Base-by-base conservation (phyloP, 2,329 filamentous ascomycete genomes). In the Leptographium procerum region DNA sequence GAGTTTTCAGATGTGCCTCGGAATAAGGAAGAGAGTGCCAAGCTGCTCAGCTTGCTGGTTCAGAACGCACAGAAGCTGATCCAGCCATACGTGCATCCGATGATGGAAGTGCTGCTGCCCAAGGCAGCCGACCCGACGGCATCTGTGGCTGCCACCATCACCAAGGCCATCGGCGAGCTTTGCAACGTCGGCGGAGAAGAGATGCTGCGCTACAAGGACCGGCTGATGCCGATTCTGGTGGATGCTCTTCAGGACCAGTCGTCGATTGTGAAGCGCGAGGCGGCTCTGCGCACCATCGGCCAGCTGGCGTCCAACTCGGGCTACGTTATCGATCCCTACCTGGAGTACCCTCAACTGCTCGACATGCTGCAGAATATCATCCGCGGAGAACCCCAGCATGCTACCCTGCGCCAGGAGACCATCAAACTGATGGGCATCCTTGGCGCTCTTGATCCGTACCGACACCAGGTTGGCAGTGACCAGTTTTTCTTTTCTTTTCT, bases 401-500 rank as follows among this genome's bases (percentile, higher is more conserved):
- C 90, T 0, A 83, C 88, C 19, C 76, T 99, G 36, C 83, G 94
- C 50, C 90, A 94, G 63, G 92, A 97, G 70, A 96, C 94, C 0
- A 96, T 99, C 67, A 96, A 96, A 66, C 74, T 99, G 24, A 90
- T 99, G 79, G 94, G 94, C 65, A 96, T 96, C 50, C 77, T 99
- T 16, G 94, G 94, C 61, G 94, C 94, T 47, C 75, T 99, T 36
- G 95, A 99, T 70, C 94, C 94, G 0, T 97, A 99, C 71, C 94
- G 92, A 69, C 90, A 96, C 68, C 92, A 56, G 48, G 48, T 51
- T 92, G 73, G 78, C n/a, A n/a, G n/a, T n/a, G n/a, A n/a, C n/a
- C n/a, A n/a, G n/a, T n/a, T n/a, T n/a, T n/a, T n/a, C 81, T 73
- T 8, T 19, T n/a, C 3, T n/a, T 29, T 6, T 2, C 2, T 19